phyloP scores from a whole-genome alignment of 2,329 filamentous ascomycete genomes.

The Achaetomium macrosporum region DNA sequence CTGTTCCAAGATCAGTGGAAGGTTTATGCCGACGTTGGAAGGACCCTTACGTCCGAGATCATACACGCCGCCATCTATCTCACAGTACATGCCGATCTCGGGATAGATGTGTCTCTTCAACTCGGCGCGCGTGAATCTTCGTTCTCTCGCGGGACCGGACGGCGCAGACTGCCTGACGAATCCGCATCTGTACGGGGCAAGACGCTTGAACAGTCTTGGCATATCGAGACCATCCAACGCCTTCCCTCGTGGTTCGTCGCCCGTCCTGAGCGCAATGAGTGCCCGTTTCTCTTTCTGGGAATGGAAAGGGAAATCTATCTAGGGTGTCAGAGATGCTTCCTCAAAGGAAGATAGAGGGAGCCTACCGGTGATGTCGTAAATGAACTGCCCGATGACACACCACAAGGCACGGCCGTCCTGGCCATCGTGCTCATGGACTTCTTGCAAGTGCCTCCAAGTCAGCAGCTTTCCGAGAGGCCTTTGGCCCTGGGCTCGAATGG shows the following conservation, averaged over 20 bases:
- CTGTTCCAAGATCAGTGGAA: background rate
- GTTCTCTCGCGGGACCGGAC: background rate
- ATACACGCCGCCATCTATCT: slow-evolving; percentile 1
- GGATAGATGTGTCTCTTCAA: slow-evolving; percentile 7
- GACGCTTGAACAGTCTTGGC: background rate
- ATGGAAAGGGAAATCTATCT: background rate
- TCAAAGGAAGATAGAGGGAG: background rate
- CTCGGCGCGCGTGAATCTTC: background rate
- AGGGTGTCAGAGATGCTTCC: background rate
- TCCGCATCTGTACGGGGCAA: slow-evolving; percentile 1
- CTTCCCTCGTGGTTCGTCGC: background rate
- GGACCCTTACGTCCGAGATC: slow-evolving; percentile 6
- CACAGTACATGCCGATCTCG: slow-evolving; percentile 10
- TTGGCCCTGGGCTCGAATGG: background rate
- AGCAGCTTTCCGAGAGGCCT: slow-evolving; percentile 6
- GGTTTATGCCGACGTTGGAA: background rate
- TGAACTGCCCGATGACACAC: slow-evolving; percentile 1
- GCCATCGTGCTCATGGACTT: slow-evolving; percentile 7
- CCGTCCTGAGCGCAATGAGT: background rate
- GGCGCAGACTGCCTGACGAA: background rate
- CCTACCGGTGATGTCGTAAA: slow-evolving; percentile 12
- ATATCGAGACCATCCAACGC: background rate
- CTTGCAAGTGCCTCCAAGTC: slow-evolving; percentile 1
- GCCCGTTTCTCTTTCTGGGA: background rate
- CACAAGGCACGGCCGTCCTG: slow-evolving; percentile 3